Percentiles rank a stretch among this genome's conserved stretches.
phyloP scores from a whole-genome alignment of 306 rosid species.

The Cyamopsis tetragonoloba region DNA sequence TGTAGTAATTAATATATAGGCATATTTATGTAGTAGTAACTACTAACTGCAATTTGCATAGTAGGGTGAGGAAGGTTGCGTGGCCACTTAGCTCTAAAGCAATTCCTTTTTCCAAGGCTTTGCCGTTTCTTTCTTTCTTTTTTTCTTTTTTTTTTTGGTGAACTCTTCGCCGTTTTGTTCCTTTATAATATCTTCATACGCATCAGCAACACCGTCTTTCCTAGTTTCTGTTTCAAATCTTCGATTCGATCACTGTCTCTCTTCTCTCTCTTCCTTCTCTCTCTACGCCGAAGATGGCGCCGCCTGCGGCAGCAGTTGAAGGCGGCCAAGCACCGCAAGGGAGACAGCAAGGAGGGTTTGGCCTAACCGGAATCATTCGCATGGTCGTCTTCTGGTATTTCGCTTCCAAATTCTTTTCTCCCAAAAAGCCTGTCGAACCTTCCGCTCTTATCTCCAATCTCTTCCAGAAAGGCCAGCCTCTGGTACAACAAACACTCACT shows the following conservation, averaged over 20 bases:
- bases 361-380: conserved; percentile 76
- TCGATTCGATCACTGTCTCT: conserved; percentile 25
- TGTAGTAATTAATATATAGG: too few relatives aligned
- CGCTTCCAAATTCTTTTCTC: conserved; percentile 89
- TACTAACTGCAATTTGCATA: not conserved
- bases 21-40: too few relatives aligned
- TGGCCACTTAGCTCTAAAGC: conserved; percentile 5
- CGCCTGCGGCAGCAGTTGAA: conserved; percentile 55
- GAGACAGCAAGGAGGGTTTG: conserved; percentile 59
- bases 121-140: too few relatives aligned
- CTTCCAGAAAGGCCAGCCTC: conserved; percentile 64
- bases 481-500: conserved; percentile 32
- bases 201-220: not conserved
- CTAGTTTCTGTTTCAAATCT: conserved; percentile 3
- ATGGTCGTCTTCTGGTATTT: conserved; percentile 96
- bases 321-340: conserved; percentile 41
- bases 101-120: not conserved
- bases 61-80: not conserved
- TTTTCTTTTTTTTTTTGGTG: too few relatives aligned
- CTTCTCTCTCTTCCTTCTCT: not conserved
- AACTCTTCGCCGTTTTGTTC: not conserved
- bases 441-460: conserved; percentile 61
- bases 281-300: conserved; percentile 52
- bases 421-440: conserved; percentile 69
- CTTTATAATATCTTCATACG: not conserved